Base-by-base conservation (phyloP, 2,329 filamentous ascomycete species). In the Dactylellina cionopaga region DNA sequence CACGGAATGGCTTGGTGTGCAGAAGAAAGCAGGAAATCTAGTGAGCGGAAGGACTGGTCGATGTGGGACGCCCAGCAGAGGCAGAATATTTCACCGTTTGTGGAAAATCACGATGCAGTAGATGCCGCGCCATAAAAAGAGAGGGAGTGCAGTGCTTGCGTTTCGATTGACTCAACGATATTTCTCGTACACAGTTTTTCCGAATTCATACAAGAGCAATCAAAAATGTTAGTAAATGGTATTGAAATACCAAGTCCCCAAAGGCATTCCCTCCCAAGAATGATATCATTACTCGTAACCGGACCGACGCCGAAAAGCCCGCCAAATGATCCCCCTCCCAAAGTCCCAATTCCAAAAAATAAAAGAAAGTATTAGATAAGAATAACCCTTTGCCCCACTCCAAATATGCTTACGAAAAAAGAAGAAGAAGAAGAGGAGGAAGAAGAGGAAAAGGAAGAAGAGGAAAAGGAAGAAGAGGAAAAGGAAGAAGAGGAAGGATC, bases 1-100 rank as follows among this genome's bases (percentile, higher is more conserved):
- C 95, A 98, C 81, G 93, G 91, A 1, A 86, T 95, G 81, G 94
- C 97, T 0, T 99, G 97, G 83, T 93, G 92, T 22, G 95, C 94
- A 0, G 95, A 98, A 81, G 90, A 96, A 77, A 73, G 69, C 15
- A 46, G 69, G 31, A 39, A 33, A 25, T 47, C 54, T 11, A 60
- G 69, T 5, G 49, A 47, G 24, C 46, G 39, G 22, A 66, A 58
- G 24, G 54, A 33, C 41, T 73, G 69, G 69, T 22, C 54, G 6
- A 25, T 31, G 25, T 73, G 69, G 69, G 69, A 73, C 44, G 41
- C 37, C 5, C 29, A 60, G 24, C 69, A 66, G 29, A 58, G 62
- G 44, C 33, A 59, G 39, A 60, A 22, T 29, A 15, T 62, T 35
- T 37, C 25, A 41, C 2, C 25, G 5, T 33, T 22, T 35, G 31